Evolutionary conservation across 176 grass and related monocot species (phyloP).

Genomic region (Paspalum notatum): DNA sequence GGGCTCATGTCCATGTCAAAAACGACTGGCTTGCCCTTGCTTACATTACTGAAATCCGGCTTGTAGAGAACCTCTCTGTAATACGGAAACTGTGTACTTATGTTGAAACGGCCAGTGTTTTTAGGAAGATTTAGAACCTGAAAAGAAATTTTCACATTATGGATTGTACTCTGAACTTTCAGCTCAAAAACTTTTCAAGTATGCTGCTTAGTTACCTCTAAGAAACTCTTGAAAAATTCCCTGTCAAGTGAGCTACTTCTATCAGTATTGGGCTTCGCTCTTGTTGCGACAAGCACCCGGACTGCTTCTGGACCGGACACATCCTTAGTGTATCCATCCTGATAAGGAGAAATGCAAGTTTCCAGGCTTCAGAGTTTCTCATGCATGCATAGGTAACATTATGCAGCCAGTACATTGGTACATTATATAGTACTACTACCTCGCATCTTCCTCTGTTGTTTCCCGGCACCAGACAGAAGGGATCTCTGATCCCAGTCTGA

Average conservation of each 20-base stretch:
- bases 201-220: constrained; percentile 54
- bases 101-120: constrained; percentile 68
- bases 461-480: constrained; percentile 63
- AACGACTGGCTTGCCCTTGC: constrained; percentile 59
- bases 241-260: constrained; percentile 55
- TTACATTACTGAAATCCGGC: constrained; percentile 49
- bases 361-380: neutral
- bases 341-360: neutral
- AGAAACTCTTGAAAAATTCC: constrained; percentile 67
- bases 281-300: constrained; percentile 61
- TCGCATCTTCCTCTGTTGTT: constrained; percentile 72
- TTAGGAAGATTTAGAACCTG: constrained; percentile 67
- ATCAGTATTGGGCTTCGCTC: constrained; percentile 62
- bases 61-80: constrained; percentile 71
- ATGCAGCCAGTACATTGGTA: neutral
- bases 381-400: neutral
- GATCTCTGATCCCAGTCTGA: constrained; percentile 66
- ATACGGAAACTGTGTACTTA: constrained; percentile 72
- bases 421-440: constrained; percentile 45
- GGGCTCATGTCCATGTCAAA: constrained; percentile 98
- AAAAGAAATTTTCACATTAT: neutral
- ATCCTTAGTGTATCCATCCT: constrained; percentile 94
- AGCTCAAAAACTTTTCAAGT: neutral
- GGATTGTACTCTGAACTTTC: neutral
- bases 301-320: constrained; percentile 56